Conservation (phyloP, 2,329 filamentous ascomycete species). For the Colletotrichum cordylinicola region DNA sequence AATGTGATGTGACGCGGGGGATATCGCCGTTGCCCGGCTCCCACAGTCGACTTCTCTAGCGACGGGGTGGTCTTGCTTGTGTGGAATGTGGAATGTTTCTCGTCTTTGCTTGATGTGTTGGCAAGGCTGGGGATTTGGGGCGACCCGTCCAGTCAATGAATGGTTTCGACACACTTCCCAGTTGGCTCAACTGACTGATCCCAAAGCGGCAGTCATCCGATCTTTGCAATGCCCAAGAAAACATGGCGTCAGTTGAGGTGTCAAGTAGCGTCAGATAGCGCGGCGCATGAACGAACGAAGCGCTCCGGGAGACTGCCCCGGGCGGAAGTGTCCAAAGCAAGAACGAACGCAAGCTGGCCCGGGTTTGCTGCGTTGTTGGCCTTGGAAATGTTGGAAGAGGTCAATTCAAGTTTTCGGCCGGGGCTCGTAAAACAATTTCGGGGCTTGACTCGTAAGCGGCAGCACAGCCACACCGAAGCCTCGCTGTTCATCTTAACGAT, state of each 20-base stretch:
- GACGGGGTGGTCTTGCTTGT: not conserved
- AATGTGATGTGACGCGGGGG: not conserved
- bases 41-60: not conserved
- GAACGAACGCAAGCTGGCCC: not conserved
- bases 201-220: constrained; percentile 11
- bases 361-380: not conserved
- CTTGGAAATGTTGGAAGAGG: not conserved
- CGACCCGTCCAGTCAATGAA: not conserved
- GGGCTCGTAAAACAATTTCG: constrained; percentile 4
- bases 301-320: not conserved
- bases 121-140: constrained; percentile 1
- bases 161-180: not conserved
- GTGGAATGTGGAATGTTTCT: constrained; percentile 13
- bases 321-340: not conserved
- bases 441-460: constrained; percentile 13
- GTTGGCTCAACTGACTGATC: not conserved
- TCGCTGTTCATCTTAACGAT: constrained; percentile 10
- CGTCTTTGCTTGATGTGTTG: constrained; percentile 9
- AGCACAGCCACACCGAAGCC: constrained; percentile 16
- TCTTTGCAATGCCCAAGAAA: constrained; percentile 6
- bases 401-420: not conserved
- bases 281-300: not conserved
- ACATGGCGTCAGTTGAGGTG: constrained; percentile 17
- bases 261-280: constrained; percentile 1
- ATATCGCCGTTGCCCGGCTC: not conserved